Conservation (phyloP, 1,284 basidiomycete species). For the Anthracocystis setariae region DNA sequence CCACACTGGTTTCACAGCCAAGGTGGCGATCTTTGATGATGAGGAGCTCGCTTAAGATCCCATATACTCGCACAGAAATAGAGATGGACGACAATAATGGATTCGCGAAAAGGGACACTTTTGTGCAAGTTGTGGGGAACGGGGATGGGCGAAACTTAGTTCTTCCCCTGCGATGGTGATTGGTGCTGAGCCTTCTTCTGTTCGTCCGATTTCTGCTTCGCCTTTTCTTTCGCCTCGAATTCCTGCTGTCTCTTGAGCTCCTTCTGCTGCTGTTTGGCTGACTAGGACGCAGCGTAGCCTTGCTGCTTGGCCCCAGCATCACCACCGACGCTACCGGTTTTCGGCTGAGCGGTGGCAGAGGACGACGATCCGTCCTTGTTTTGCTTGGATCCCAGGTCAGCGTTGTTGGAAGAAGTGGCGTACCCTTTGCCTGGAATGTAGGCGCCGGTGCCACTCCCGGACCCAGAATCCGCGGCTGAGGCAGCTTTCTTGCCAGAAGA, state of each 20-base stretch:
- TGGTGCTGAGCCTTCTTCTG: slow-evolving; percentile 5
- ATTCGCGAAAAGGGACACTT: not conserved
- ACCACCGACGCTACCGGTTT: not conserved
- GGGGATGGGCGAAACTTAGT: too few species aligned
- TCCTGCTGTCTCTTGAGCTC: slow-evolving; percentile 68
- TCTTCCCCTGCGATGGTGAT: not conserved
- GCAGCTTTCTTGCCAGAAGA: not conserved
- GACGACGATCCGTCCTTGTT: not conserved
- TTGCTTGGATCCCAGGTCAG: not conserved
- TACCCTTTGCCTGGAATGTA: not conserved
- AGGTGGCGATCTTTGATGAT: slow-evolving; percentile 80
- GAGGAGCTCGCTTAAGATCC: slow-evolving; percentile 69
- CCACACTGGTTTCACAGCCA: slow-evolving; percentile 74
- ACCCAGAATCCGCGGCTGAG: too few species aligned
- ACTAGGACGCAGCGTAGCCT: not conserved
- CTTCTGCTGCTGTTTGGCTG: slow-evolving; percentile 71
- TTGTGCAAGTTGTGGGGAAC: not conserved
- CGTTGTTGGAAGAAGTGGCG: not conserved
- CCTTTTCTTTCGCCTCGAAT: not conserved
- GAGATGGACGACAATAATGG: not conserved
- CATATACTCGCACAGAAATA: not conserved
- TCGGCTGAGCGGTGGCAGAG: not conserved
- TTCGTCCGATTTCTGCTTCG: slow-evolving; percentile 5
- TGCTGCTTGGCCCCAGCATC: not conserved
- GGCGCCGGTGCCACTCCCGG: not conserved